phyloP scores from a whole-genome alignment of 805 yeast species.

The Hemisphaericaspora nanyangensis region DNA sequence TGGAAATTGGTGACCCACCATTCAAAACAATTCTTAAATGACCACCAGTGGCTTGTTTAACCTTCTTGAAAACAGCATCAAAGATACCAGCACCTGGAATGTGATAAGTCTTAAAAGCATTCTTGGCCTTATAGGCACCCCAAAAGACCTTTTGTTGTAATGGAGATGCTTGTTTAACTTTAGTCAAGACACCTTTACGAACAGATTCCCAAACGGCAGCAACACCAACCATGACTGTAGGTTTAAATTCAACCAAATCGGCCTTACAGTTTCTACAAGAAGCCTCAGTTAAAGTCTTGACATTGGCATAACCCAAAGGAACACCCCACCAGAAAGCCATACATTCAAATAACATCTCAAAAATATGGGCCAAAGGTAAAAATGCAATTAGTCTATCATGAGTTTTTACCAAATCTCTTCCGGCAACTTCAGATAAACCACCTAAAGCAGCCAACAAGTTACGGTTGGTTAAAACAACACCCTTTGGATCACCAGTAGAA shows the following conservation, averaged over 20 bases:
- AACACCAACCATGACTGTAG: conserved; percentile 96
- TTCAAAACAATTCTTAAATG: conserved; percentile 65
- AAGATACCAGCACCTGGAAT: conserved; percentile 72
- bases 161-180: conserved; percentile 63
- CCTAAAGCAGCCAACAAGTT: conserved; percentile 81
- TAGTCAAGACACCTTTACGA: conserved; percentile 83
- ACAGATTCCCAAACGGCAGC: conserved; percentile 98
- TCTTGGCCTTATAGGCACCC: conserved; percentile 77
- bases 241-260: conserved; percentile 82
- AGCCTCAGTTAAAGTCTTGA: conserved; percentile 81
- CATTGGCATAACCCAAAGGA: conserved; percentile 82
- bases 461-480: conserved; percentile 65
- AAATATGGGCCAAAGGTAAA: conserved; percentile 94
- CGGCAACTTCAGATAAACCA: conserved; percentile 69
- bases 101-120: conserved; percentile 55
- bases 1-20: conserved; percentile 90
- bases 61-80: conserved; percentile 81
- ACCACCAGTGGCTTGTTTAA: conserved; percentile 95
- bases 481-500: conserved; percentile 82
- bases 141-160: conserved; percentile 79
- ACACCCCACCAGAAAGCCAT: conserved; percentile 85
- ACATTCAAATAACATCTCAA: conserved; percentile 87
- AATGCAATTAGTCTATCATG: conserved; percentile 79
- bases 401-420: conserved; percentile 44
- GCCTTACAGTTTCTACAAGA: conserved; percentile 84